Evolutionary conservation across 2,329 filamentous ascomycete species (phyloP).

Genomic region (Paraphaeosphaeria sporulosa): DNA sequence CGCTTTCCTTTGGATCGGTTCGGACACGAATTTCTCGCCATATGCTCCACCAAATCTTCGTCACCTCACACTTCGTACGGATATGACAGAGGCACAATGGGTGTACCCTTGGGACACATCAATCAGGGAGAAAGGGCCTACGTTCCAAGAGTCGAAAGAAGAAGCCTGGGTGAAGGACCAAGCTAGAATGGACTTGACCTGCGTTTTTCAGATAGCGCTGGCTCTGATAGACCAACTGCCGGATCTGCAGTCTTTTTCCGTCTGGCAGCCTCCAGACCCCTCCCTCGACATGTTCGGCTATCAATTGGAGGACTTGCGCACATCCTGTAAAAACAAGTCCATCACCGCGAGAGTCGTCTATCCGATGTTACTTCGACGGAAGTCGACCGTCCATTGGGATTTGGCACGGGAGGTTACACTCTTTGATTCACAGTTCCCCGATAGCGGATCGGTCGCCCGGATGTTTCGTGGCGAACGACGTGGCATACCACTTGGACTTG

Average conservation of each 20-base stretch:
- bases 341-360: constrained; percentile 28
- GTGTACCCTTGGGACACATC: constrained; percentile 29
- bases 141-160: constrained; percentile 16
- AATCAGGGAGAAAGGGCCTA: constrained; percentile 7
- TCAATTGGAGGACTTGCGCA: constrained; percentile 33
- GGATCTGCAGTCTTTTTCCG: constrained; percentile 29
- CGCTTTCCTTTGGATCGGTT: constrained; percentile 28
- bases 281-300: constrained; percentile 32
- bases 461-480: constrained; percentile 29
- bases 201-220: constrained; percentile 31
- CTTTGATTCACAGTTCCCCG: constrained; percentile 22
- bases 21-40: constrained; percentile 25
- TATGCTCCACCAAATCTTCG: constrained; percentile 31
- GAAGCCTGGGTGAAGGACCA: constrained; percentile 17
- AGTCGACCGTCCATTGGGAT: constrained; percentile 31
- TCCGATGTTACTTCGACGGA: constrained; percentile 34
- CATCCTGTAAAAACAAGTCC: constrained; percentile 33
- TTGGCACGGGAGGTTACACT: constrained; percentile 30
- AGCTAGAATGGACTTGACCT: constrained; percentile 38
- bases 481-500: constrained; percentile 32
- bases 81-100: constrained; percentile 35
- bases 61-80: constrained; percentile 33
- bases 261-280: constrained; percentile 39
- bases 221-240: constrained; percentile 26
- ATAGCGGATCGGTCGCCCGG: constrained; percentile 6